Base-by-base conservation (phyloP, 768 basidiomycete genomes). In the Auricularia sp. region DNA sequence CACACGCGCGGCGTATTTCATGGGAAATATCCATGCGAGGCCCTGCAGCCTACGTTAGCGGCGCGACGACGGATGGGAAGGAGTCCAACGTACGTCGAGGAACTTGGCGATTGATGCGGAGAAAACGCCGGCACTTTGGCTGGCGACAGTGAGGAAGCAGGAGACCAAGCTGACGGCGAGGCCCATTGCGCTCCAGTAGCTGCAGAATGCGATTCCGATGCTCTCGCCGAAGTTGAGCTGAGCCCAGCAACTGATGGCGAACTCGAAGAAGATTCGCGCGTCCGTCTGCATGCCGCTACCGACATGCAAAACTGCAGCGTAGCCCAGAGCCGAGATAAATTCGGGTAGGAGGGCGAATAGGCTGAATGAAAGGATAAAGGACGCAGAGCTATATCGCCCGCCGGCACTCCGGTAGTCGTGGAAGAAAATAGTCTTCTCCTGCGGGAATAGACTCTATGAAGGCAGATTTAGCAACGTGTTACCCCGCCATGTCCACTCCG, bases 321-420 rank as follows among this genome's bases (percentile, higher is more conserved):
- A 59, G 12, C 56, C 56, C 23, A 71, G 42, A 18, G 70, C 47
- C 18, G 70, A 69, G 7, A 70, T 2, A 58, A 72, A 64, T 44
- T 72, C 67, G 58, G 67, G 69, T 2, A 70, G 66, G 39, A 70
- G 59, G 34, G 70, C 72, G 51, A 71, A 67, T 29, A 71, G 36
- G 21, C 66, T 64, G 54, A 70, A 73, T 2, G 70, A 67, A 1
- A 68, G 44, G 34, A 73, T 66, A 54, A 82, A 79, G 0, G 80
- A 76, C 4, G 74, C 69, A 1, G 74, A 68, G 0, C 74, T 76
- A 65, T 82, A 80, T 10, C 56, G 18, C 3, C 73, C 69, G 0
- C 77, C 80, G 14, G 73, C 74, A 23, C 73, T 74, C 18, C 71
- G 69, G 61, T 72, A 75, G 66, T 81, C 80, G 68, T 81, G 76